These are phyloP conservation scores for Ceratocystiopsis minuta DNA, from an alignment of 2,329 filamentous ascomycete species.

Conservation along the genomic window DNA sequence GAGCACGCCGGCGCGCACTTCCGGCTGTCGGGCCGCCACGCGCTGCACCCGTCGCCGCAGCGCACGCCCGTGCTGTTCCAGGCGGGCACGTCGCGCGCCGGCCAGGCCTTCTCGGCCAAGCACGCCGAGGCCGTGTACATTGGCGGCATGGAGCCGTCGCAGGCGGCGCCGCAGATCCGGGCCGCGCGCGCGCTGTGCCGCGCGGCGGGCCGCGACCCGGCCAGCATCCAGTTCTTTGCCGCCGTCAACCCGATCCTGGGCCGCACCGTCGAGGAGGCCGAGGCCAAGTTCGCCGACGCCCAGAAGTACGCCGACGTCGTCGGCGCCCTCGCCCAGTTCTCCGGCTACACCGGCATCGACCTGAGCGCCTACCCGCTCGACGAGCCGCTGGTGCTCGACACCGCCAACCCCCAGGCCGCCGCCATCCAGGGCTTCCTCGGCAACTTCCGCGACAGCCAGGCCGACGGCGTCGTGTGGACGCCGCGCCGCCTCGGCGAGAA, in stretches of 20 bases:
- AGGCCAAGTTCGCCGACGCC: conserved; percentile 9
- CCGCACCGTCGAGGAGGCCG: conserved; percentile 9
- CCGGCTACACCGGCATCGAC: conserved; percentile 12
- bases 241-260: conserved; percentile 9
- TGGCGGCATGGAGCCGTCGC: background rate
- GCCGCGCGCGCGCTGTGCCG: conserved; percentile 3
- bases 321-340: conserved; percentile 11
- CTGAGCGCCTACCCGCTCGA: conserved; percentile 10
- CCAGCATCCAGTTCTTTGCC: conserved; percentile 9
- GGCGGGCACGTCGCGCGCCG: too few relatives aligned
- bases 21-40: background rate
- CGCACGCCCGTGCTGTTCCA: too few relatives aligned
- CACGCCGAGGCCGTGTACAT: conserved; percentile 8
- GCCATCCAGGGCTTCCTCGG: conserved; percentile 5
- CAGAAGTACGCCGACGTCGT: conserved; percentile 4
- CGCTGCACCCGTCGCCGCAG: conserved; percentile 2
- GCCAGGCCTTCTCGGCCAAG: conserved; percentile 10
- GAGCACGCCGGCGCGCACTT: conserved; percentile 4
- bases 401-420: conserved; percentile 1
- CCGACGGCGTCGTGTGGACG: conserved; percentile 6
- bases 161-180: background rate
- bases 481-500: conserved; percentile 8
- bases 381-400: conserved; percentile 10
- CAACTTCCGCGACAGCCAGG: conserved; percentile 1
- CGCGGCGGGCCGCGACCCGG: conserved; percentile 8